Percentiles rank a stretch among this genome's conserved stretches.
Conservation (phyloP, 768 basidiomycete genomes). For the Mrakia blollopis region DNA sequence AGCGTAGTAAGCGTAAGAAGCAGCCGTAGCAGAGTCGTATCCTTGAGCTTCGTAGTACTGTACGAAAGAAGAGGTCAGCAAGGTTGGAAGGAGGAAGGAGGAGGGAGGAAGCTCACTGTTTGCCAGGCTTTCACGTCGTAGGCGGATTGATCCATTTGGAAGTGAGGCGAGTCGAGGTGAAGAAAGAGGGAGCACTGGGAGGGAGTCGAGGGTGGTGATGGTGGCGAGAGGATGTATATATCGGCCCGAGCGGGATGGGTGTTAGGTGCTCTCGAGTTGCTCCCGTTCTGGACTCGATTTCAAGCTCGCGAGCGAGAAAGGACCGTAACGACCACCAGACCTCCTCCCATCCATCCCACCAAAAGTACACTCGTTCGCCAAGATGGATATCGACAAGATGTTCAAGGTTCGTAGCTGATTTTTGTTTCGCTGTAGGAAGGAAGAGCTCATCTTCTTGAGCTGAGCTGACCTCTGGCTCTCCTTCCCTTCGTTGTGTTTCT, state of each 20-base stretch:
- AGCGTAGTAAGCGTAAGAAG: constrained; percentile 22
- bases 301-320: background rate
- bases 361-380: background rate
- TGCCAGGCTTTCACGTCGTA: constrained; percentile 32
- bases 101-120: constrained; percentile 3
- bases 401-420: constrained; percentile 38
- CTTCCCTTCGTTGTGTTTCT: constrained; percentile 47
- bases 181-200: too few species aligned
- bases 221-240: background rate
- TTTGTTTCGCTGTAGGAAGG: too few species aligned
- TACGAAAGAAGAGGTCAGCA: background rate
- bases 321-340: background rate
- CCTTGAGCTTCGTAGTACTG: constrained; percentile 32
- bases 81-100: background rate
- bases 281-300: background rate
- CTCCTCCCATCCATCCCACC: background rate
- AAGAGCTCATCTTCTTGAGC: background rate
- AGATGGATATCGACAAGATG: constrained; percentile 41
- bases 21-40: constrained; percentile 27
- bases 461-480: background rate
- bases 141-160: constrained; percentile 5
- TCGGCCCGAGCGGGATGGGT: background rate
- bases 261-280: constrained; percentile 1
- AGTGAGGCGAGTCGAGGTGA: background rate
- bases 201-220: constrained; percentile 2